These are phyloP conservation scores for Carex kokanica DNA, from an alignment of 176 grass and related monocot genomes.

Conservation along the genomic window DNA sequence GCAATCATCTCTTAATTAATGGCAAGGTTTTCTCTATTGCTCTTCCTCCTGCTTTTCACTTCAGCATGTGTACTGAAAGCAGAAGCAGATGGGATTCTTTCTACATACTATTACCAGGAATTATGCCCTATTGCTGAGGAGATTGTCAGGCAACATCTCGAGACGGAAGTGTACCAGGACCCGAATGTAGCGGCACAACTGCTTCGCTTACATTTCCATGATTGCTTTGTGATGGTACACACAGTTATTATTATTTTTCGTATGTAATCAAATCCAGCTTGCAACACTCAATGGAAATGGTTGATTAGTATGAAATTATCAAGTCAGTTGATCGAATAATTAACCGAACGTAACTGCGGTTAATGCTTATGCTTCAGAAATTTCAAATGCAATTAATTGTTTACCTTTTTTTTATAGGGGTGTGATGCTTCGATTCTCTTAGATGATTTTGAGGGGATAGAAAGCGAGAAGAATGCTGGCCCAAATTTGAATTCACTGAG, in stretches of 20 bases:
- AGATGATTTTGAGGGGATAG: conserved; percentile 34
- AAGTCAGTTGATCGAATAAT: neutral
- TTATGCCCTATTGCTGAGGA: conserved; percentile 45
- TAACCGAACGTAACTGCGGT: neutral
- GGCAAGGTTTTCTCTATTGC: neutral
- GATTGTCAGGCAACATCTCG: conserved; percentile 38
- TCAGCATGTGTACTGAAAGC: neutral
- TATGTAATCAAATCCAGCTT: neutral
- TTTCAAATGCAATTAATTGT: neutral
- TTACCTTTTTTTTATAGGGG: conserved; percentile 26
- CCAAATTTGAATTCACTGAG: conserved; percentile 42
- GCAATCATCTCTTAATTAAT: neutral
- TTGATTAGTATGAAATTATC: neutral
- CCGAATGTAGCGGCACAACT: conserved; percentile 41
- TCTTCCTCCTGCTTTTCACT: conserved; percentile 20
- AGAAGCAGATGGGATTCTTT: conserved; percentile 27
- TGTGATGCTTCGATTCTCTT: conserved; percentile 44
- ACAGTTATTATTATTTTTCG: neutral
- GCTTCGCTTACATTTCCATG: conserved; percentile 47
- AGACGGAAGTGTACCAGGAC: conserved; percentile 26
- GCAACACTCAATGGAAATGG: neutral
- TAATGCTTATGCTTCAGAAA: neutral
- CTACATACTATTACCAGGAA: conserved; percentile 38
- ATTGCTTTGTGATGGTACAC: conserved; percentile 50
- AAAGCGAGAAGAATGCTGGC: conserved; percentile 42